A percentile compares a stretch with the other conserved stretches of the same genome.
These are phyloP conservation scores for Fusarium fujikuroi DNA, from an alignment of 2,329 filamentous ascomycete species.

Conservation along the genomic window DNA sequence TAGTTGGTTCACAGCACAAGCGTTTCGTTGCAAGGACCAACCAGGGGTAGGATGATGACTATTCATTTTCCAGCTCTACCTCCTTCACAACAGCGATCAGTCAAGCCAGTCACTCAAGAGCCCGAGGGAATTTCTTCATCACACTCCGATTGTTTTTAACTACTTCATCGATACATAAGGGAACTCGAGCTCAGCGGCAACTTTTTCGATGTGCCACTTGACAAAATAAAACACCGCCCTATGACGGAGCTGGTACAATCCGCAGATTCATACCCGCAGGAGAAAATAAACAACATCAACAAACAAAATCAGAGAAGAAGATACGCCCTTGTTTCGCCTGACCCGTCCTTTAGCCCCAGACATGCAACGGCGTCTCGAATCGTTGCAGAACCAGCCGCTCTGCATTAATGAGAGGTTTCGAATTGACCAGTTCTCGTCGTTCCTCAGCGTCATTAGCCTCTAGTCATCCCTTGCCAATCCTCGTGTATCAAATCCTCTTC, in stretches of 20 bases:
- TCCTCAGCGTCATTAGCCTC: slow-evolving; percentile 26
- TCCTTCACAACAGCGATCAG: neutral
- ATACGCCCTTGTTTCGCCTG: slow-evolving; percentile 33
- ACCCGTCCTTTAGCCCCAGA: slow-evolving; percentile 9
- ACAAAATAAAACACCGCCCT: slow-evolving; percentile 29
- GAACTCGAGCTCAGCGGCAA: slow-evolving; percentile 32
- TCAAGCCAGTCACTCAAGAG: neutral
- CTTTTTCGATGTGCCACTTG: slow-evolving; percentile 21
- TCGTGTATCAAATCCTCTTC: slow-evolving; percentile 24
- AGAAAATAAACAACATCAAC: neutral
- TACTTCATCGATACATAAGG: slow-evolving; percentile 40
- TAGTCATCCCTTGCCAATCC: slow-evolving; percentile 29
- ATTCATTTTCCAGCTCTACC: slow-evolving; percentile 31
- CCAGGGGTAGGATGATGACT: neutral
- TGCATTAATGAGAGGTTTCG: slow-evolving; percentile 15
- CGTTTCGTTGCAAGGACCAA: neutral
- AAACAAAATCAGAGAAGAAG: slow-evolving; percentile 18
- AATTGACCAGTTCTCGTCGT: slow-evolving; percentile 14
- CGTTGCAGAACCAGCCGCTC: slow-evolving; percentile 12
- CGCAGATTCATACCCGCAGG: slow-evolving; percentile 11
- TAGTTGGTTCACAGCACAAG: neutral
- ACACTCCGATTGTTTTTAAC: slow-evolving; percentile 22
- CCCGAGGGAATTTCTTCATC: slow-evolving; percentile 2
- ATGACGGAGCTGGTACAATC: slow-evolving; percentile 16
- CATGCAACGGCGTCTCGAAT: slow-evolving; percentile 32